Conservation (phyloP, 257 asterid genomes). For the Craterostigma plantagineum region DNA sequence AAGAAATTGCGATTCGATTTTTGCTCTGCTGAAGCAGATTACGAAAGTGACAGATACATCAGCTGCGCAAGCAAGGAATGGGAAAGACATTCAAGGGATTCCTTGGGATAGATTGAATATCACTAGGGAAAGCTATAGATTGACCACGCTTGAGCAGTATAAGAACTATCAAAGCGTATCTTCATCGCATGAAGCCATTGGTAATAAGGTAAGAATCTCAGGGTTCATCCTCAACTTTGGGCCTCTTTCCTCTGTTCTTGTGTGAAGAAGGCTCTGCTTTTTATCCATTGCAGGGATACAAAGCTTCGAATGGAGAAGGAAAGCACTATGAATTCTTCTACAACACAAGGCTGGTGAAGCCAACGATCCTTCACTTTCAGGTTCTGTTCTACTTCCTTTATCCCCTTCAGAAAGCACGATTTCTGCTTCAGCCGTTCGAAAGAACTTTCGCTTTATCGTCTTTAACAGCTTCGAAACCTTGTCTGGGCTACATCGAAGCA, state of each 20-base stretch:
- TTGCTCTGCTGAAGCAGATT: too few species aligned
- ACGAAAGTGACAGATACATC: slow-evolving; percentile 39
- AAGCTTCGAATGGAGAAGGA: slow-evolving; percentile 56
- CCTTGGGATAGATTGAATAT: slow-evolving; percentile 83
- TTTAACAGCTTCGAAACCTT: slow-evolving; percentile 61
- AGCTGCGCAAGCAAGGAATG: slow-evolving; percentile 59
- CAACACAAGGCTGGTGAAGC: slow-evolving; percentile 80
- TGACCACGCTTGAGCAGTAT: slow-evolving; percentile 57
- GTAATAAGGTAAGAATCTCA: slow-evolving; percentile 12
- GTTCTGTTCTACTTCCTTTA: slow-evolving; percentile 19
- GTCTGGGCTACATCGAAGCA: slow-evolving; percentile 61
- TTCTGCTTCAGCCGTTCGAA: not conserved
- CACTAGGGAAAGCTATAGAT: slow-evolving; percentile 60
- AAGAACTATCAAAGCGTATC: slow-evolving; percentile 55
- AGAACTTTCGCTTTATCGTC: not conserved
- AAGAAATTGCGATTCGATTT: too few species aligned
- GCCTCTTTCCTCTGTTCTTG: too few species aligned
- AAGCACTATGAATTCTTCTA: slow-evolving; percentile 65
- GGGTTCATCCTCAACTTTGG: not conserved
- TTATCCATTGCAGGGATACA: slow-evolving; percentile 36
- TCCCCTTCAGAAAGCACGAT: too few species aligned
- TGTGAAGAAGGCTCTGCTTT: not conserved
- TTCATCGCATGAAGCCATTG: slow-evolving; percentile 30
- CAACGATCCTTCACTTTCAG: slow-evolving; percentile 96
- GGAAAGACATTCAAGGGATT: slow-evolving; percentile 95